Evolutionary conservation across 495 filamentous ascomycete genomes (phyloP).

Genomic region (Penicillium cinerascens): DNA sequence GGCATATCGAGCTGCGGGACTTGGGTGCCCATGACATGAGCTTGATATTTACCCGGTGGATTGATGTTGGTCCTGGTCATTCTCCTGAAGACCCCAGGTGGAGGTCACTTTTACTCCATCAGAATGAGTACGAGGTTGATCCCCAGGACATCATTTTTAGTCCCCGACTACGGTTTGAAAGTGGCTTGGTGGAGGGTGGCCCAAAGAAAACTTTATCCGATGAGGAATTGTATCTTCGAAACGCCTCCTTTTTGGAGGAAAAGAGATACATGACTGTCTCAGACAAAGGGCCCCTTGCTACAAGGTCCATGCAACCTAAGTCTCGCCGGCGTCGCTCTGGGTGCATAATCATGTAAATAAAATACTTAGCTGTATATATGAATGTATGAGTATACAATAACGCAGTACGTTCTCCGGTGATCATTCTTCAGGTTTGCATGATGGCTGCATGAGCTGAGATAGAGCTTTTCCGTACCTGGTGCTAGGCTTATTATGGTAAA

Average conservation of each 20-base stretch:
- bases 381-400: not conserved
- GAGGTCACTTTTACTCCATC: not conserved
- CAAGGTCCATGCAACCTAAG: not conserved
- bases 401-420: not conserved
- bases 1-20: not conserved
- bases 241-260: not conserved
- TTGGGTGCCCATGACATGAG: not conserved
- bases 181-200: not conserved
- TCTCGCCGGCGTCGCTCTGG: not conserved
- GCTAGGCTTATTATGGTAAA: not conserved
- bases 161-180: not conserved
- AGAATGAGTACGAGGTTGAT: not conserved
- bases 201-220: not conserved
- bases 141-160: not conserved
- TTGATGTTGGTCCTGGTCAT: not conserved
- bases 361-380: not conserved
- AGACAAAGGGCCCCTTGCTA: not conserved
- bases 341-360: not conserved
- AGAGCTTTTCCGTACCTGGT: not conserved
- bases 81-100: not conserved
- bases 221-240: not conserved
- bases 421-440: not conserved
- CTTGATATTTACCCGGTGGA: not conserved
- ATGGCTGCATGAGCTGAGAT: not conserved
- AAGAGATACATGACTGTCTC: not conserved